phyloP scores from a whole-genome alignment of 192 early-diverging fungal species.

The Entomortierella parvispora region DNA sequence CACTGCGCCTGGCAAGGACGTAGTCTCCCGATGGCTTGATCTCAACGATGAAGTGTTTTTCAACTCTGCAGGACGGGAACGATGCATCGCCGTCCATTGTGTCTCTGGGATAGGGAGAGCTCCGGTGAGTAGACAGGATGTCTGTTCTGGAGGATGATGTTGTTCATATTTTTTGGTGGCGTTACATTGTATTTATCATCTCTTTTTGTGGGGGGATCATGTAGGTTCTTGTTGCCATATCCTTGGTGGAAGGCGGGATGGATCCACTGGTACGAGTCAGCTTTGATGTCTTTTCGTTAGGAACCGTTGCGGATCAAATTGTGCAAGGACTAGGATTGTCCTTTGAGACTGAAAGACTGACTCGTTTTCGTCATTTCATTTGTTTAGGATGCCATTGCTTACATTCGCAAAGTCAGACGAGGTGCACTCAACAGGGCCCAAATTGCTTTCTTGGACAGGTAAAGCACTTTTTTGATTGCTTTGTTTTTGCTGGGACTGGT shows the following conservation, averaged over 20 bases:
- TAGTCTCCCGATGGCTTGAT: conserved; percentile 53
- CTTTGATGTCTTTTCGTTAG: not conserved
- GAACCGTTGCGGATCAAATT: conserved; percentile 7
- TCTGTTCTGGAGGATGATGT: too few species aligned
- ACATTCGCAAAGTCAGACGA: conserved; percentile 54
- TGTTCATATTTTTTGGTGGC: too few species aligned
- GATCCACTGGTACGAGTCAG: not conserved
- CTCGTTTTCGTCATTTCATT: too few species aligned
- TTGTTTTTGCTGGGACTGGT: not conserved
- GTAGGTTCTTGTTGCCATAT: too few species aligned
- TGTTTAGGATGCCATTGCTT: conserved; percentile 60
- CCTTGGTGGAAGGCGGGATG: too few species aligned
- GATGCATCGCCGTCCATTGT: conserved; percentile 71
- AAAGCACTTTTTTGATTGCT: not conserved
- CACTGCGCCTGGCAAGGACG: conserved; percentile 59
- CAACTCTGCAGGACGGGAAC: conserved; percentile 12
- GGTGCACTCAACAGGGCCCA: conserved; percentile 60
- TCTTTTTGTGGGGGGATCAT: too few species aligned
- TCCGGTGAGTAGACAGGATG: conserved; percentile 66
- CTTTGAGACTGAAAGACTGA: too few species aligned
- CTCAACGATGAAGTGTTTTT: conserved; percentile 47
- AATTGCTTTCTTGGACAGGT: conserved; percentile 58
- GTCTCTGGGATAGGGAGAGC: conserved; percentile 84
- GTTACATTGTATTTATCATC: too few species aligned
- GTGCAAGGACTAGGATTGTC: too few species aligned